These are phyloP conservation scores for Camelina laxa DNA, from an alignment of 345 rosid species.

Conservation along the genomic window DNA sequence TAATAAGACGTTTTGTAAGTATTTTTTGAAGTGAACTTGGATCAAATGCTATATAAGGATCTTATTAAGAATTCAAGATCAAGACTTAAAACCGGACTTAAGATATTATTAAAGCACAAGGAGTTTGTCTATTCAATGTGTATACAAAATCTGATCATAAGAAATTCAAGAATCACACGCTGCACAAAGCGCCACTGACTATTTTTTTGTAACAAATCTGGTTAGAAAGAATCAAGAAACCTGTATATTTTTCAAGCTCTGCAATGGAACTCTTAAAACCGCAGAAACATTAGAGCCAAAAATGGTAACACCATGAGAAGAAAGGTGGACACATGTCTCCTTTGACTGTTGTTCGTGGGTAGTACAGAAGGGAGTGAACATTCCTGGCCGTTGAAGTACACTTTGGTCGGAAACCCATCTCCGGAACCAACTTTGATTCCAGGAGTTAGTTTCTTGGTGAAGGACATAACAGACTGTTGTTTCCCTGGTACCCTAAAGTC, in stretches of 20 bases:
- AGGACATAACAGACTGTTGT: conserved; percentile 87
- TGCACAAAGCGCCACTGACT: conserved; percentile 23
- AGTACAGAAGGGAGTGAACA: conserved; percentile 68
- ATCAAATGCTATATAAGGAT: background rate
- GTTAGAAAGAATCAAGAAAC: conserved; percentile 37
- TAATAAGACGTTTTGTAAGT: conserved; percentile 12
- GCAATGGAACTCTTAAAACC: background rate
- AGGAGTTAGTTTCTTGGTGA: conserved; percentile 75
- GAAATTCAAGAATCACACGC: conserved; percentile 30
- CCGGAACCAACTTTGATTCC: conserved; percentile 67
- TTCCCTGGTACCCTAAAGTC: conserved; percentile 83
- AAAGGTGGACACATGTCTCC: background rate
- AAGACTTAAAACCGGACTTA: background rate
- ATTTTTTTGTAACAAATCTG: conserved; percentile 13
- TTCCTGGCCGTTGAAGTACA: conserved; percentile 90
- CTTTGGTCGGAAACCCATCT: conserved; percentile 86
- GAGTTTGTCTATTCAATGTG: conserved; percentile 3
- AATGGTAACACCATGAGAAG: conserved; percentile 29
- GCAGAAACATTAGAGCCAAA: conserved; percentile 30
- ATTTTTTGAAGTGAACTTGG: background rate
- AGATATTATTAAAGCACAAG: background rate
- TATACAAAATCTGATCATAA: conserved; percentile 15
- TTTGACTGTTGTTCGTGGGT: conserved; percentile 53
- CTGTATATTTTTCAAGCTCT: background rate
- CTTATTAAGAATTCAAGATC: background rate